A percentile compares a stretch with the other conserved stretches of the same genome.
Evolutionary conservation across 2,329 filamentous ascomycete genomes (phyloP).

Genomic region (Seiridium cupressi): DNA sequence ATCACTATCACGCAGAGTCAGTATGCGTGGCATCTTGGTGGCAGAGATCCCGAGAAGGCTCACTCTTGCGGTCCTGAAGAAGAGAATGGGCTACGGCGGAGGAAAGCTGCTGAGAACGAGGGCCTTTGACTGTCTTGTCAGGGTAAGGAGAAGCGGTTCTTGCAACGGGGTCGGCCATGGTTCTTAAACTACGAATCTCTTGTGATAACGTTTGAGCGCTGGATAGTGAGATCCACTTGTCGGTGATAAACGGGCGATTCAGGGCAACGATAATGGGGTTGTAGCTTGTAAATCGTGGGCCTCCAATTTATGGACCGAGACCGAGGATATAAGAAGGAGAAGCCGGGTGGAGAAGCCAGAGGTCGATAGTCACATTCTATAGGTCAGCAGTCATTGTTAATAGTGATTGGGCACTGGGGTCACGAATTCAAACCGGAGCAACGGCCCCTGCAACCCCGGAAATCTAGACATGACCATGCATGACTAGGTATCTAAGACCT

Average conservation of each 20-base stretch:
- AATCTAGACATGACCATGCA: slow-evolving; percentile 9
- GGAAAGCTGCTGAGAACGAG: slow-evolving; percentile 37
- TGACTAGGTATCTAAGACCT: not conserved
- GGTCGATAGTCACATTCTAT: slow-evolving; percentile 28
- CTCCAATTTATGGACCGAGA: slow-evolving; percentile 26
- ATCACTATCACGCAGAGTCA: slow-evolving; percentile 39
- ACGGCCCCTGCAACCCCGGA: slow-evolving; percentile 29
- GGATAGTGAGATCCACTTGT: slow-evolving; percentile 22
- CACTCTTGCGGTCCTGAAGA: slow-evolving; percentile 25
- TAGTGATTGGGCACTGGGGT: slow-evolving; percentile 27
- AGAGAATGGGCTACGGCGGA: slow-evolving; percentile 29
- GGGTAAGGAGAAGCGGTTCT: slow-evolving; percentile 43
- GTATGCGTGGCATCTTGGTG: too few species aligned
- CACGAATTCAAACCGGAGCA: slow-evolving; percentile 35
- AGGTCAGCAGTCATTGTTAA: slow-evolving; percentile 21
- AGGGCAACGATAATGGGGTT: slow-evolving; percentile 23
- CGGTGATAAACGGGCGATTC: slow-evolving; percentile 27
- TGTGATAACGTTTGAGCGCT: slow-evolving; percentile 12
- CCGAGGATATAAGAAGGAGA: slow-evolving; percentile 34
- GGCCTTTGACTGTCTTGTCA: slow-evolving; percentile 42
- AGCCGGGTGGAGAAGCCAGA: slow-evolving; percentile 26
- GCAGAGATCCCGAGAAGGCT: slow-evolving; percentile 3
- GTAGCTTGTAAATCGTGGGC: slow-evolving; percentile 23
- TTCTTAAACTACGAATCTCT: slow-evolving; percentile 26
- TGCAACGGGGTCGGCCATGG: slow-evolving; percentile 36